Percentiles rank a stretch among this genome's conserved stretches.
phyloP scores from a whole-genome alignment of 1,284 basidiomycete genomes.

The Puccinia horiana region DNA sequence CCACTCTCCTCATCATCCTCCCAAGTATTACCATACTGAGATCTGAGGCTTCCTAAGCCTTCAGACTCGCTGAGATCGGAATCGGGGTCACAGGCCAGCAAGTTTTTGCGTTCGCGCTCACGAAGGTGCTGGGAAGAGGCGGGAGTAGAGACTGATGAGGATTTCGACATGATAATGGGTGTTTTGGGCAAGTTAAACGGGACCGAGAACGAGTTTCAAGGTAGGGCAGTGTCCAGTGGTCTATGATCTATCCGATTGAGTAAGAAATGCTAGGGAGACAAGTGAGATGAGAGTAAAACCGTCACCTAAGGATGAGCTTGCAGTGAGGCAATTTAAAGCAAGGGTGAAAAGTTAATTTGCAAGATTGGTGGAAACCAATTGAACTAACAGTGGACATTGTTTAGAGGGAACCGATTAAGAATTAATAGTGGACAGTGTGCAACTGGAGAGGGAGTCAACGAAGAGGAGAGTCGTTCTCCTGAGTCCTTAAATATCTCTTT shows the following conservation, averaged over 20 bases:
- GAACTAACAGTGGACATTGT: too few species aligned
- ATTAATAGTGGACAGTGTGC: background rate
- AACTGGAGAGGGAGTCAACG: background rate
- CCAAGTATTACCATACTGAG: slow-evolving; percentile 31
- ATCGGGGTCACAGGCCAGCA: slow-evolving; percentile 43
- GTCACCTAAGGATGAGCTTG: background rate
- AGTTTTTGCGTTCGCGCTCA: slow-evolving; percentile 34
- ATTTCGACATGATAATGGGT: background rate
- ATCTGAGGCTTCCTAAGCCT: slow-evolving; percentile 49
- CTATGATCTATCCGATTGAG: background rate
- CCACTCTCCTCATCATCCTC: slow-evolving; percentile 53
- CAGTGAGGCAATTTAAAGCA: background rate
- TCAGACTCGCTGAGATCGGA: slow-evolving; percentile 50
- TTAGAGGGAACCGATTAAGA: too few species aligned
- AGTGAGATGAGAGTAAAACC: background rate
- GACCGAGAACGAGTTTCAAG: background rate
- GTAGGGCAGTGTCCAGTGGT: background rate
- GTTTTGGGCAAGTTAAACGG: background rate
- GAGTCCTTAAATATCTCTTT: background rate
- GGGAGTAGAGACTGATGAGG: background rate
- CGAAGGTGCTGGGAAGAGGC: slow-evolving; percentile 3
- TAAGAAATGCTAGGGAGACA: background rate
- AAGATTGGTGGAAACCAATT: too few species aligned
- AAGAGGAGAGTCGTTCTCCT: background rate
- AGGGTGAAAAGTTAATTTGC: background rate